Percentiles rank a stretch among this genome's conserved stretches.
phyloP scores from a whole-genome alignment of 345 rosid species.

The Cardamine chenopodiifolia region DNA sequence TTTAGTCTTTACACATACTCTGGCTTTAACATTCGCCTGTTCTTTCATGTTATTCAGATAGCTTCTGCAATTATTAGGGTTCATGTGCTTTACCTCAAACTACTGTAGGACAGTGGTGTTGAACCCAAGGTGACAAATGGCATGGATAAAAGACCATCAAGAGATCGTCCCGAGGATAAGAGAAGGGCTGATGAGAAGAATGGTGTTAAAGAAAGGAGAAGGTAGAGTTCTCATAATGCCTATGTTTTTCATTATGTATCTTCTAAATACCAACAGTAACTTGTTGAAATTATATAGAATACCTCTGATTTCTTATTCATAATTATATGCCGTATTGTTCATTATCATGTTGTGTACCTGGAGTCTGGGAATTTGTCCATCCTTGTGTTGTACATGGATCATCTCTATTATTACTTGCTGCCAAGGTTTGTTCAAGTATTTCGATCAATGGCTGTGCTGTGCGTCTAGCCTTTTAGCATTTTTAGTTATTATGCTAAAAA shows the following conservation, averaged over 20 bases:
- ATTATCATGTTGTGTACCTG: constrained; percentile 11
- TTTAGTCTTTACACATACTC: constrained; percentile 47
- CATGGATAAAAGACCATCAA: constrained; percentile 52
- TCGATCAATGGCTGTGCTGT: neutral
- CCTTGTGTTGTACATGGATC: neutral
- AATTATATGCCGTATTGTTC: neutral
- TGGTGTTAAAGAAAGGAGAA: constrained; percentile 61
- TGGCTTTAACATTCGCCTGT: constrained; percentile 70
- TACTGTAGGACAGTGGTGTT: constrained; percentile 90
- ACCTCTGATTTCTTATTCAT: neutral
- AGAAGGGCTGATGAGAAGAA: constrained; percentile 55
- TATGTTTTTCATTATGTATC: neutral
- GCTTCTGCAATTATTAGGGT: constrained; percentile 99
- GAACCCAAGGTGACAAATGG: constrained; percentile 51
- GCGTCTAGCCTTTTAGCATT: neutral
- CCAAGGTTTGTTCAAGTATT: neutral
- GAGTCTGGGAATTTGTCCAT: neutral
- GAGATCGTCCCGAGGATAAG: constrained; percentile 50
- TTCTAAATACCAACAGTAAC: neutral
- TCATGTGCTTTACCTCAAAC: constrained; percentile 99
- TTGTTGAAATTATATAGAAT: constrained; percentile 8
- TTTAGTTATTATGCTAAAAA: no score
- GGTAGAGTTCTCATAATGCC: constrained; percentile 47
- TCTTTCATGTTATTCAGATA: constrained; percentile 88
- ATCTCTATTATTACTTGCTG: neutral